These are phyloP conservation scores for Emergomyces pasteurianus DNA, from an alignment of 2,329 filamentous ascomycete genomes.

Conservation along the genomic window DNA sequence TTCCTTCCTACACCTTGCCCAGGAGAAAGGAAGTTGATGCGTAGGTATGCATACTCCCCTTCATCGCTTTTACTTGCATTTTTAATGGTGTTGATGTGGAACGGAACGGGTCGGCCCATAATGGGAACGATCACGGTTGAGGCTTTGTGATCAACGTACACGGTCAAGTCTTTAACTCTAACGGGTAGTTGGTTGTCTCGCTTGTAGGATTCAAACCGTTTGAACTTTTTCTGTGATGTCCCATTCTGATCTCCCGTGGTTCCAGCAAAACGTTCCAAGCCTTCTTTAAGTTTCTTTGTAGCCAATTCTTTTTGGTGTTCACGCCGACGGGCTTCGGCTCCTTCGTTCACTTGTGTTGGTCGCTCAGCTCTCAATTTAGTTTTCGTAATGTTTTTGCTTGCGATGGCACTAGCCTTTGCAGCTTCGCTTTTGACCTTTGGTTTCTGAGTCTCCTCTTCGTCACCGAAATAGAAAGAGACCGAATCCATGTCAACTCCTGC, in stretches of 20 bases:
- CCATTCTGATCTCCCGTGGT: slow-evolving; percentile 76
- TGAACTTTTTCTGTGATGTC: slow-evolving; percentile 94
- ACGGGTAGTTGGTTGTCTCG: slow-evolving; percentile 85
- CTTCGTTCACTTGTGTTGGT: slow-evolving; percentile 76
- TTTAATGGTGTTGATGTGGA: slow-evolving; percentile 97
- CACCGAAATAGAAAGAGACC: slow-evolving; percentile 97
- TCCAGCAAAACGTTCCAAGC: slow-evolving; percentile 73
- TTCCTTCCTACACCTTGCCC: slow-evolving; percentile 95
- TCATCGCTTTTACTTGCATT: slow-evolving; percentile 98
- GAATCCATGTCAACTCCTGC: slow-evolving; percentile 84
- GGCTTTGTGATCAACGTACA: slow-evolving; percentile 85
- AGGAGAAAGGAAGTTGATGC: slow-evolving; percentile 94
- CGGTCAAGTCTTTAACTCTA: slow-evolving; percentile 71
- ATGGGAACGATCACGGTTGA: slow-evolving; percentile 85
- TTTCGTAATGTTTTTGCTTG: slow-evolving; percentile 89
- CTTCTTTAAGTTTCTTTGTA: slow-evolving; percentile 78
- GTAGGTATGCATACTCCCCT: slow-evolving; percentile 81
- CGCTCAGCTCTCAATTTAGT: slow-evolving; percentile 86
- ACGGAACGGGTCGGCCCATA: slow-evolving; percentile 93
- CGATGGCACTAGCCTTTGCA: slow-evolving; percentile 69
- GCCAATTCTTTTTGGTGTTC: slow-evolving; percentile 89
- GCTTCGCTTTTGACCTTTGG: slow-evolving; percentile 78
- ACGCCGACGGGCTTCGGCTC: slow-evolving; percentile 72
- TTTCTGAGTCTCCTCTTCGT: slow-evolving; percentile 72
- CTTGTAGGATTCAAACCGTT: slow-evolving; percentile 98